Evolutionary conservation across 352 stramenopile genomes (phyloP), one percentile per base, ranked within the genome.

Genomic region (Lagenidium sp.): DNA sequence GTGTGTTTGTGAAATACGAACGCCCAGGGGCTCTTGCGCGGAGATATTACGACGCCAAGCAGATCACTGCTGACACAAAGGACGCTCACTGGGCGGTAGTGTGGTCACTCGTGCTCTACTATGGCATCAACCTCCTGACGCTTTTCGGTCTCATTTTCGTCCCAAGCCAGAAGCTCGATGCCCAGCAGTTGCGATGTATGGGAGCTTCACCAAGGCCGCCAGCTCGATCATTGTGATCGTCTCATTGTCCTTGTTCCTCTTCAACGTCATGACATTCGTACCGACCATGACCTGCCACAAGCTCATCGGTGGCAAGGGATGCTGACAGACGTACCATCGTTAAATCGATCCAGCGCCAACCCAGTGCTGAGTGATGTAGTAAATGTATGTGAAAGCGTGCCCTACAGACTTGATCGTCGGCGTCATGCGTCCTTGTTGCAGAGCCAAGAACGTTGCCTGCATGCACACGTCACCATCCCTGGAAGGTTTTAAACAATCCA

Each of bases 191-290:
- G 25, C 43, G 44, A 22, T 51, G 15, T 57, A 53, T 20, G 50
- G 44, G 13, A 34, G 25, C 6, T 49, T 43, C 20, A 54, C 20
- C 23, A 21, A 28, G 7, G 19, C 15, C 4, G 43, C 26, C 6
- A 30, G 30, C n/a, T 16, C 32, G 10, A 2, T 41, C n/a, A 29
- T 50, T 23, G 34, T 50, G 22, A 6, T 42, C 4, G 41, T 50
- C n/a, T 13, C 26, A 16, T 10, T 50, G 20, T 22, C 11, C 13
- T 42, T 50, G 22, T 32, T 32, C 28, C 28, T 29, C 6, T 62
- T 62, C 48, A 62, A 62, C 48, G 20, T 62, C 39, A 41, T 62
- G 38, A 57, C 54, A 11, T 62, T 57, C 41, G 48, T 62, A 35
- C 54, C 54, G 5, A 47, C 43, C 22, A 16, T 54, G 10, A 46